Conservation (phyloP, 441 rosid species). For the Pelargonium cotyledonis region DNA sequence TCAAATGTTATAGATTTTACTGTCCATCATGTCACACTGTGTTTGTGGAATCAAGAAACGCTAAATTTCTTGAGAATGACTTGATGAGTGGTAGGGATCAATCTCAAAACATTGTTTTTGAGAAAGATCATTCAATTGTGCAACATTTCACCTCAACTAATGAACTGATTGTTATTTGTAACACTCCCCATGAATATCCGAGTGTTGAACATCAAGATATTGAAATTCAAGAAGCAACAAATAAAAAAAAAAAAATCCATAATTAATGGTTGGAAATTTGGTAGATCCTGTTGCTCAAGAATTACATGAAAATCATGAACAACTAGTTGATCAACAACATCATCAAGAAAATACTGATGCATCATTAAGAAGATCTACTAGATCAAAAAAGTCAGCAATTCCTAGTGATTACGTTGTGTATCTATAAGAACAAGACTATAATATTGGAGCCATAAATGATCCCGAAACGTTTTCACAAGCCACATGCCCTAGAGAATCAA, state of each 20-base stretch:
- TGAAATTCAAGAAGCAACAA: background rate
- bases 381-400: background rate
- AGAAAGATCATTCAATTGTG: background rate
- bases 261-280: background rate
- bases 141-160: background rate
- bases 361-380: conserved; percentile 7
- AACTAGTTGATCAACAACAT: background rate
- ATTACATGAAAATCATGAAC: background rate
- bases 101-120: background rate
- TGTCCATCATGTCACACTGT: background rate
- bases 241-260: background rate
- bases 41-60: background rate
- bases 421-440: background rate
- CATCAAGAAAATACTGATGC: background rate
- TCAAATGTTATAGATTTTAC: background rate
- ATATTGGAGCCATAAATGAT: background rate
- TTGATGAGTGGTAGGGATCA: background rate
- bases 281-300: background rate
- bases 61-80: conserved; percentile 4
- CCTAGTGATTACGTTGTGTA: background rate
- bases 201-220: background rate
- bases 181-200: background rate
- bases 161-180: background rate
- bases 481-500: background rate
- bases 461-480: background rate